A percentile compares a stretch with the other conserved stretches of the same genome.
These are phyloP conservation scores for Diddensiella transvaalensis DNA, from an alignment of 805 yeast genomes.

Conservation along the genomic window DNA sequence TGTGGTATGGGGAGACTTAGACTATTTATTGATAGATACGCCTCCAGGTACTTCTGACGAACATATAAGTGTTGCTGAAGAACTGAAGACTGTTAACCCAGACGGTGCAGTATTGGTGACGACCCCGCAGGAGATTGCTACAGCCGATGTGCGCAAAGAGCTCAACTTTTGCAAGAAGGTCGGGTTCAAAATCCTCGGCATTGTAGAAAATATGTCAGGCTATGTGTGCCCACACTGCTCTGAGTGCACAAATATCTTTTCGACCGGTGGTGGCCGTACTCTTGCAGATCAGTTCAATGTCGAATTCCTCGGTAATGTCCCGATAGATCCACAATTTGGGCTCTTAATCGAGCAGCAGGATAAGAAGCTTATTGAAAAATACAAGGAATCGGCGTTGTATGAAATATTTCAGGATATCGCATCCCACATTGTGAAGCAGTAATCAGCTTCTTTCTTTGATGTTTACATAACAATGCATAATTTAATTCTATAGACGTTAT, in stretches of 20 bases:
- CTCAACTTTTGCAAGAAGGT: slow-evolving; percentile 89
- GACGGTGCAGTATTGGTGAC: slow-evolving; percentile 96
- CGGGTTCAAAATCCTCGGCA: slow-evolving; percentile 72
- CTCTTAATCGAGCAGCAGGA: slow-evolving; percentile 72
- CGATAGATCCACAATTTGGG: slow-evolving; percentile 90
- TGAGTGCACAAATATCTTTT: slow-evolving; percentile 83
- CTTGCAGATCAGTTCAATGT: slow-evolving; percentile 62
- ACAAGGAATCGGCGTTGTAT: slow-evolving; percentile 35
- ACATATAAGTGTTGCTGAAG: slow-evolving; percentile 95
- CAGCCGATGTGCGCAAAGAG: slow-evolving; percentile 93
- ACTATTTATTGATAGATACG: slow-evolving; percentile 85
- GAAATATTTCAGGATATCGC: slow-evolving; percentile 45
- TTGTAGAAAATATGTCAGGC: slow-evolving; percentile 96
- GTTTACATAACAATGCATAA: too few relatives aligned
- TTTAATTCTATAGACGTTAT: not conserved
- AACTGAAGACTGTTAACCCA: slow-evolving; percentile 60
- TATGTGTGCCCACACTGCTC: slow-evolving; percentile 91
- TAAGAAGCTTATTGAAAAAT: slow-evolving; percentile 23
- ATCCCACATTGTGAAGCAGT: slow-evolving; percentile 32
- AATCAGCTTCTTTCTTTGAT: slow-evolving; percentile 5
- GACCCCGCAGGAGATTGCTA: slow-evolving; percentile 91
- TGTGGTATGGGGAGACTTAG: slow-evolving; percentile 80
- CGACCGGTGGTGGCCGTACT: slow-evolving; percentile 84
- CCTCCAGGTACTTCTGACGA: slow-evolving; percentile 99
- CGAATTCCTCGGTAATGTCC: slow-evolving; percentile 79